These are phyloP conservation scores for Gossypium gossypioides DNA, from an alignment of 441 rosid species.

Conservation along the genomic window DNA sequence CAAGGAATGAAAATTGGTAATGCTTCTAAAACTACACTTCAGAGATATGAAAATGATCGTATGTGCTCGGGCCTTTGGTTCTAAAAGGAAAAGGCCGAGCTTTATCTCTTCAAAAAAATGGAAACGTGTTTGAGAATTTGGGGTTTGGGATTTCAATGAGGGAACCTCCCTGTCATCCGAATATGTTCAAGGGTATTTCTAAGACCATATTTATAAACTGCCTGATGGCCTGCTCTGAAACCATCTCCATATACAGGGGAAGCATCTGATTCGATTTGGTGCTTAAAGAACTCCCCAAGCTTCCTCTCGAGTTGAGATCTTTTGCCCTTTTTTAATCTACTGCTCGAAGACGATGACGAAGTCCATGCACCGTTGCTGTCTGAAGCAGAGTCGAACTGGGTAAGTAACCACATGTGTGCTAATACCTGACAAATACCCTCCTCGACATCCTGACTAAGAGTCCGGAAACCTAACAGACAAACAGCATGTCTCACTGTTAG, in stretches of 20 bases:
- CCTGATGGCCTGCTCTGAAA: constrained; percentile 52
- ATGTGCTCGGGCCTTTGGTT: constrained; percentile 21
- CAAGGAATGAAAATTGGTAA: constrained; percentile 14
- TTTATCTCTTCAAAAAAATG: constrained; percentile 12
- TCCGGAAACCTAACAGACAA: constrained; percentile 43
- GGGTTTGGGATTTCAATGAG: constrained; percentile 28
- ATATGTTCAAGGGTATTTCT: constrained; percentile 54
- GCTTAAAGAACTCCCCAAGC: constrained; percentile 60
- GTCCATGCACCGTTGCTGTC: constrained; percentile 29
- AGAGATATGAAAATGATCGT: constrained; percentile 16
- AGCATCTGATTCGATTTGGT: constrained; percentile 56
- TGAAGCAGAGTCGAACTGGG: constrained; percentile 32
- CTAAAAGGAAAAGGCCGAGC: constrained; percentile 22
- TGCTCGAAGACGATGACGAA: constrained; percentile 26
- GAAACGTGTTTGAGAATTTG: not conserved
- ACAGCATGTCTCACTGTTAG: constrained; percentile 6
- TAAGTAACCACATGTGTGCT: constrained; percentile 66
- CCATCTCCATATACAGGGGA: constrained; percentile 75
- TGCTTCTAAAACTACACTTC: constrained; percentile 10
- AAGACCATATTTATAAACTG: constrained; percentile 54
- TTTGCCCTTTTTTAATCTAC: constrained; percentile 25
- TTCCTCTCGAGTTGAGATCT: constrained; percentile 45
- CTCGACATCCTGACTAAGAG: constrained; percentile 68
- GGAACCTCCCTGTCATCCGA: constrained; percentile 49
- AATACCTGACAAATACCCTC: constrained; percentile 83